Evolutionary conservation across 2,329 filamentous ascomycete genomes (phyloP).

Genomic region (Geosmithia putterillii): DNA sequence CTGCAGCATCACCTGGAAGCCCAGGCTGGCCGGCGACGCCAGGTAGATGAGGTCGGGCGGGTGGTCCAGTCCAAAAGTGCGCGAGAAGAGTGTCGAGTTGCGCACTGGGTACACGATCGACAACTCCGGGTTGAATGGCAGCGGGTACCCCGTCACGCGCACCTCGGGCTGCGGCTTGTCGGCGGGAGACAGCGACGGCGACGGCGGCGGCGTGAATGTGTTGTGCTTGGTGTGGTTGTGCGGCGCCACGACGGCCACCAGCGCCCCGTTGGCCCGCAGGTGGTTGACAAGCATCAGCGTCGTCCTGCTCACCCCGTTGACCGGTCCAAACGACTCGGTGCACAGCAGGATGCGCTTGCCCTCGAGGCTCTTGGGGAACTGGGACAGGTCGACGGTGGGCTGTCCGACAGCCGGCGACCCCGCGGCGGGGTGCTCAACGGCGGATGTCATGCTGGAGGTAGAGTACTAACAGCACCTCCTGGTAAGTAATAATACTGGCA

Average conservation of each 20-base stretch:
- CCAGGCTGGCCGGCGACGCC: conserved; percentile 55
- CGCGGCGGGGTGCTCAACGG: too few species aligned
- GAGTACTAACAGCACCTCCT: too few species aligned
- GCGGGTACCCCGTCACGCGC: conserved; percentile 49
- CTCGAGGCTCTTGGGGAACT: conserved; percentile 35
- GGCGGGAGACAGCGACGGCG: conserved; percentile 15
- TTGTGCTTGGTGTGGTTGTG: conserved; percentile 41
- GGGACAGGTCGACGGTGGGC: conserved; percentile 20
- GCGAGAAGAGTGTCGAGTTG: conserved; percentile 45
- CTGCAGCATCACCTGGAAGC: conserved; percentile 61
- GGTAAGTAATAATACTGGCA: too few species aligned
- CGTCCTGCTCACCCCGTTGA: conserved; percentile 62
- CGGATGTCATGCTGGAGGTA: too few species aligned
- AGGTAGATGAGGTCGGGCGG: conserved; percentile 57
- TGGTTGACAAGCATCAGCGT: conserved; percentile 59
- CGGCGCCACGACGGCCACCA: conserved; percentile 56
- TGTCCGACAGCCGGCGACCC: too few species aligned
- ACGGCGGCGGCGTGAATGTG: conserved; percentile 34
- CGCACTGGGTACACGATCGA: conserved; percentile 59
- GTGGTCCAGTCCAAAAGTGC: conserved; percentile 38
- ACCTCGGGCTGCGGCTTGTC: conserved; percentile 31
- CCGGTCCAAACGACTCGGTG: conserved; percentile 59
- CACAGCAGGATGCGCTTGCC: conserved; percentile 54
- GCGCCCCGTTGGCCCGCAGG: conserved; percentile 48
- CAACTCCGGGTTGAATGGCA: conserved; percentile 61